Conservation (phyloP, 495 filamentous ascomycete genomes). For the Aspergillus cristatus region DNA sequence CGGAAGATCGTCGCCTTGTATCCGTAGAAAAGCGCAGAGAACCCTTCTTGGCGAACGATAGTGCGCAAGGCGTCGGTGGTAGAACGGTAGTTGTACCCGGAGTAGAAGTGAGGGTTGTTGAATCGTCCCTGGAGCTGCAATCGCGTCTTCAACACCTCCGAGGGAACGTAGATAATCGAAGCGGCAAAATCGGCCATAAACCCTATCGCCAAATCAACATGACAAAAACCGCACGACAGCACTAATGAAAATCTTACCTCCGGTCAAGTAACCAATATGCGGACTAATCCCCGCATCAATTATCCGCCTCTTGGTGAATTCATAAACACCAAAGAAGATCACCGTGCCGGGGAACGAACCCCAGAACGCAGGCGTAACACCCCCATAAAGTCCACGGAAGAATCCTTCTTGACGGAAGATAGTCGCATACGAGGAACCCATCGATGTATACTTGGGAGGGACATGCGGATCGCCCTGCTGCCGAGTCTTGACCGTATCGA, state of each 20-base stretch:
- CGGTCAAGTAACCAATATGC: slow-evolving; percentile 73
- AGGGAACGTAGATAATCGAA: slow-evolving; percentile 87
- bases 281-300: slow-evolving; percentile 71
- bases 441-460: slow-evolving; percentile 82
- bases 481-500: slow-evolving; percentile 98
- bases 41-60: slow-evolving; percentile 73
- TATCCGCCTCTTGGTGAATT: slow-evolving; percentile 86
- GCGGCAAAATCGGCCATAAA: slow-evolving; percentile 89
- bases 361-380: slow-evolving; percentile 78
- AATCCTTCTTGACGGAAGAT: slow-evolving; percentile 92
- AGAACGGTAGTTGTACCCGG: slow-evolving; percentile 87
- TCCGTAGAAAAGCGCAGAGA: slow-evolving; percentile 81
- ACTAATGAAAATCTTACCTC: slow-evolving; percentile 42
- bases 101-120: slow-evolving; percentile 87
- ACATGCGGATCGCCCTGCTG: slow-evolving; percentile 93
- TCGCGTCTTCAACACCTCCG: slow-evolving; percentile 92
- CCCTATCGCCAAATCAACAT: slow-evolving; percentile 36
- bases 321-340: slow-evolving; percentile 93
- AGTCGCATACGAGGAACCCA: slow-evolving; percentile 79
- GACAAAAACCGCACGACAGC: slow-evolving; percentile 5
- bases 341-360: slow-evolving; percentile 93
- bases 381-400: slow-evolving; percentile 80
- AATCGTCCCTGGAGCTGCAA: slow-evolving; percentile 89
- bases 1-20: slow-evolving; percentile 91
- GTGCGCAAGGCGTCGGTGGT: slow-evolving; percentile 72